phyloP scores from a whole-genome alignment of 2,329 filamentous ascomycete genomes.

The Shiraia sp. region DNA sequence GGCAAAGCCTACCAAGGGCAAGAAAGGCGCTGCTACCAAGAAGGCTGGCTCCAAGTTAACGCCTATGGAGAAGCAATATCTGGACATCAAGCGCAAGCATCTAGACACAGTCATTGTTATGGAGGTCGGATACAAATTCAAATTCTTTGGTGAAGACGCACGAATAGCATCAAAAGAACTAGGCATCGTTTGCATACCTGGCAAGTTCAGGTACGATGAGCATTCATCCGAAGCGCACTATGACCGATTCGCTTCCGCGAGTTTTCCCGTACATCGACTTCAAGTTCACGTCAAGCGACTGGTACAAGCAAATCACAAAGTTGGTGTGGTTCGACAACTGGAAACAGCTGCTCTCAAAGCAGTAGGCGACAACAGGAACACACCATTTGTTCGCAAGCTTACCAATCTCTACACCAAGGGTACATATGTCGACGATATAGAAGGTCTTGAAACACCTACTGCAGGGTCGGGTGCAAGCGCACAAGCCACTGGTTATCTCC shows the following conservation, averaged over 20 bases:
- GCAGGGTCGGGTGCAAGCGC: constrained; percentile 59
- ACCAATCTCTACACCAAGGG: constrained; percentile 98
- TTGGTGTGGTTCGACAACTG: constrained; percentile 90
- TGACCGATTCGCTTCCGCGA: constrained; percentile 90
- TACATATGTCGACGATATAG: constrained; percentile 93
- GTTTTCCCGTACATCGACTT: constrained; percentile 88
- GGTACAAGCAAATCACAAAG: constrained; percentile 90
- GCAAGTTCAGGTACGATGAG: constrained; percentile 92
- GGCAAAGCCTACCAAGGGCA: constrained; percentile 53
- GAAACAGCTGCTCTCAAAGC: constrained; percentile 97
- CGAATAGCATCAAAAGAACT: constrained; percentile 85
- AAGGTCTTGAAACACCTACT: constrained; percentile 65
- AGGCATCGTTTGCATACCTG: constrained; percentile 94
- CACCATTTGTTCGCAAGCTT: constrained; percentile 87
- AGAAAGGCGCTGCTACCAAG: constrained; percentile 60
- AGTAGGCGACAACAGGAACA: constrained; percentile 89
- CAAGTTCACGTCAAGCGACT: constrained; percentile 93
- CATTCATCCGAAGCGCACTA: constrained; percentile 83
- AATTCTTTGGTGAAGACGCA: constrained; percentile 95
- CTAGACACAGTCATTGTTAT: constrained; percentile 88
- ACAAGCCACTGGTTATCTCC: constrained; percentile 76
- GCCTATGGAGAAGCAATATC: constrained; percentile 88
- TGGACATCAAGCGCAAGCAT: constrained; percentile 91
- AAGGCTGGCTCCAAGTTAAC: constrained; percentile 84
- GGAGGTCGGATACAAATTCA: constrained; percentile 97